Base-by-base conservation (phyloP, 2,329 filamentous ascomycete genomes). In the Aspergillus versicolor region DNA sequence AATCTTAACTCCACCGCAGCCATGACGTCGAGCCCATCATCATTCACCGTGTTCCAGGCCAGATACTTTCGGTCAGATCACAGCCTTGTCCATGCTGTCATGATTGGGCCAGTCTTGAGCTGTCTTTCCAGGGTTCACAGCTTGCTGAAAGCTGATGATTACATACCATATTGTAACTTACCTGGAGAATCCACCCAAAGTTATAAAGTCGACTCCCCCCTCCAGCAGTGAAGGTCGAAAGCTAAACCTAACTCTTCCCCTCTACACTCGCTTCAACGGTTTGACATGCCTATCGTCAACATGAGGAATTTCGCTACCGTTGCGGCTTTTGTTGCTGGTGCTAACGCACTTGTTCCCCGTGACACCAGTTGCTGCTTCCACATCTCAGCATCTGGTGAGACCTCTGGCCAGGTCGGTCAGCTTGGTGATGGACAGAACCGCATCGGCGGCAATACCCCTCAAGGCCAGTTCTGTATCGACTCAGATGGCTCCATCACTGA, bases 391-490 rank as follows among this genome's bases (percentile, higher is more conserved):
- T 75, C 75, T 38, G 82, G 82, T 17, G 76, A 73, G 56, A 70
- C 75, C 17, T 75, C 77, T 30, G 84, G 85, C n/a, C 68, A 75
- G 4, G 74, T 89, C 42, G 85, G 84, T 11, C 82, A 89, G 67
- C 77, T 89, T 38, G 65, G 60, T 52, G 84, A 87, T 68, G 87
- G 87, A 8, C 86, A 89, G 73, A 82, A 80, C 65, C 80, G 84
- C 48, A 78, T 87, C 44, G 81, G 82, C 38, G 81, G 81, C 42
- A 74, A 61, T 30, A 69, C 83, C 12, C 61, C 73, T 4, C 66
- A 77, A 46, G 79, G 78, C 13, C 75, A 79, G 8, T 88, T 83
- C 68, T 85, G 79, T 56, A 79, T 88, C 63, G 76, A 80, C 60
- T 75, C 76, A 15, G 78, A 78, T 51, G 80, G 82, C 44, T 75